Conservation (phyloP, 1,284 basidiomycete species). For the Trichosporon ovoides region DNA sequence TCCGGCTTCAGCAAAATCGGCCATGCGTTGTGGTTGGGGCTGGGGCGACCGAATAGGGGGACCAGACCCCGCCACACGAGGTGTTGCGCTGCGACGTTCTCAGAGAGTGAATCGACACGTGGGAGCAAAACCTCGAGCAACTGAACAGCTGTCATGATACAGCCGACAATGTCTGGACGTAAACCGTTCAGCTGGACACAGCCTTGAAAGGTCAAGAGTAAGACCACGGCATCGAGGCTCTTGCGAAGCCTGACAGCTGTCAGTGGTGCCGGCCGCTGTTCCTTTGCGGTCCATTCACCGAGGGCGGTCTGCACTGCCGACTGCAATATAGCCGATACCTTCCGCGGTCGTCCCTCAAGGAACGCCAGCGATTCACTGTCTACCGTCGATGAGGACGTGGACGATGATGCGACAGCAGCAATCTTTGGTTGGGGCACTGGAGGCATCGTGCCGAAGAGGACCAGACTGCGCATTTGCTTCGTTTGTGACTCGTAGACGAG, state of each 20-base stretch:
- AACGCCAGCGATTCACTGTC: slow-evolving; percentile 42
- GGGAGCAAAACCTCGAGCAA: slow-evolving; percentile 23
- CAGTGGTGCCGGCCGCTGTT: slow-evolving; percentile 29
- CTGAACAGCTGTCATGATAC: slow-evolving; percentile 13
- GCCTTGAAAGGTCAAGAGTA: slow-evolving; percentile 63
- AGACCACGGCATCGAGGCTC: slow-evolving; percentile 63
- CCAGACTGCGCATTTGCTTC: slow-evolving; percentile 61
- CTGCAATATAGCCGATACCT: slow-evolving; percentile 61
- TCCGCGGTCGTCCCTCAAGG: slow-evolving; percentile 56
- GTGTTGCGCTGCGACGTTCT: slow-evolving; percentile 24
- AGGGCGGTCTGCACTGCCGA: slow-evolving; percentile 57
- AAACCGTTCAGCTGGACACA: slow-evolving; percentile 61
- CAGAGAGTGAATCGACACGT: slow-evolving; percentile 12
- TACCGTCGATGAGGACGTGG: neutral
- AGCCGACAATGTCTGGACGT: slow-evolving; percentile 32
- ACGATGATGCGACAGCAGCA: neutral
- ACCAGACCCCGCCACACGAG: slow-evolving; percentile 62
- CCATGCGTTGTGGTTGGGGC: slow-evolving; percentile 49
- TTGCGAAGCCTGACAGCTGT: slow-evolving; percentile 61
- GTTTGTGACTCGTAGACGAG: slow-evolving; percentile 59
- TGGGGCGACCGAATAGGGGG: slow-evolving; percentile 53
- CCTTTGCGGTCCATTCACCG: slow-evolving; percentile 53
- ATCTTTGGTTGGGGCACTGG: slow-evolving; percentile 21
- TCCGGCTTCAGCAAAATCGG: slow-evolving; percentile 61
- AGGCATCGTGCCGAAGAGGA: slow-evolving; percentile 62